Conservation (phyloP, 257 asterid species). For the Mitragyna speciosa region DNA sequence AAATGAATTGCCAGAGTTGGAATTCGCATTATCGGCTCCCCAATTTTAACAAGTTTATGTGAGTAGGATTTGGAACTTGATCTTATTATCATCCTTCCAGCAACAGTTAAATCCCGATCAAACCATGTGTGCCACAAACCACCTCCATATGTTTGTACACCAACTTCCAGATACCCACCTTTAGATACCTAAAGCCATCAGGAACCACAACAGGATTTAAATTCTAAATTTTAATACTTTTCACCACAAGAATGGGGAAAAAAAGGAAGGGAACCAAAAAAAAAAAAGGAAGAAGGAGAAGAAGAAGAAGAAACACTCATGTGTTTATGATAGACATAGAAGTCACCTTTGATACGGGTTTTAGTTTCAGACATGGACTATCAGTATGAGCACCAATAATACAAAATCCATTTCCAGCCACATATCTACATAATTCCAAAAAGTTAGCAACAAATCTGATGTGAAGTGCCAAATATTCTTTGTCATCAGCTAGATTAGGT, state of each 20-base stretch:
- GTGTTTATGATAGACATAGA: not conserved
- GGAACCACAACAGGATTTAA: not conserved
- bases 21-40: constrained; percentile 91
- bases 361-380: constrained; percentile 84
- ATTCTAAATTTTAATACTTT: not conserved
- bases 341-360: constrained; percentile 79
- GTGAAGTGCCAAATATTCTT: not conserved
- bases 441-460: not conserved
- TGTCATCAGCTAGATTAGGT: not conserved
- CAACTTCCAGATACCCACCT: constrained; percentile 91
- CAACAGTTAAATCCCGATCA: constrained; percentile 88
- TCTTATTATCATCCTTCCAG: constrained; percentile 80
- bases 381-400: constrained; percentile 97
- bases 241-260: not conserved
- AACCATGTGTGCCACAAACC: constrained; percentile 99
- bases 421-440: constrained; percentile 49
- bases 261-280: too few species aligned
- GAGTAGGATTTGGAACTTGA: constrained; percentile 59
- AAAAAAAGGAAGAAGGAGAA: too few species aligned
- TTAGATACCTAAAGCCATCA: constrained; percentile 60
- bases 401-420: constrained; percentile 78
- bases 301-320: not conserved
- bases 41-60: constrained; percentile 70
- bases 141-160: constrained; percentile 93
- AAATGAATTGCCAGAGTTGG: constrained; percentile 96